Percentiles rank a stretch among this genome's conserved stretches.
These are phyloP conservation scores for Lactifluus piperatus DNA, from an alignment of 768 basidiomycete genomes.

Conservation along the genomic window DNA sequence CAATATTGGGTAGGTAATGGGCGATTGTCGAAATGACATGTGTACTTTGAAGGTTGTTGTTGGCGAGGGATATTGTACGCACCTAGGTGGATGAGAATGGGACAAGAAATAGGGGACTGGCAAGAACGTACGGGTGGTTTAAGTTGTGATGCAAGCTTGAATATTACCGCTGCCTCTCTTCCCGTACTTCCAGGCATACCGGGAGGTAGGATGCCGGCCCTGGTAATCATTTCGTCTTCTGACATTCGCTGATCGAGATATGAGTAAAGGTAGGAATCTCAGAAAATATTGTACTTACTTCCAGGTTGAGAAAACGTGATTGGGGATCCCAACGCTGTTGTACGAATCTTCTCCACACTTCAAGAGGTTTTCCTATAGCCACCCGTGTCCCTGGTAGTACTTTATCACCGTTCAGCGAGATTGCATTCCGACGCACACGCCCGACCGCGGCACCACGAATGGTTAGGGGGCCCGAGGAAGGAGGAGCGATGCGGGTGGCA, in stretches of 20 bases:
- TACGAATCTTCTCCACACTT: slow-evolving; percentile 72
- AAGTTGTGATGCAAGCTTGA: slow-evolving; percentile 76
- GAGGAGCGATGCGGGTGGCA: slow-evolving; percentile 31
- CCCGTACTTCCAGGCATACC: slow-evolving; percentile 53
- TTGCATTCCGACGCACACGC: slow-evolving; percentile 53
- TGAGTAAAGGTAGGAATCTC: background rate
- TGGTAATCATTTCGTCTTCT: slow-evolving; percentile 68
- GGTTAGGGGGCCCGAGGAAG: slow-evolving; percentile 40
- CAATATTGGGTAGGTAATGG: slow-evolving; percentile 70
- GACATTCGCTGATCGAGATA: slow-evolving; percentile 51
- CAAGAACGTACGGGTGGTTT: slow-evolving; percentile 52
- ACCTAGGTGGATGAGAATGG: slow-evolving; percentile 33
- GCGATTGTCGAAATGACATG: slow-evolving; percentile 50
- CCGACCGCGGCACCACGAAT: slow-evolving; percentile 61
- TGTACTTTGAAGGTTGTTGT: slow-evolving; percentile 60
- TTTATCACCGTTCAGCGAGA: slow-evolving; percentile 25
- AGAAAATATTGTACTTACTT: slow-evolving; percentile 42
- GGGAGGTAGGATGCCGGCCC: slow-evolving; percentile 60
- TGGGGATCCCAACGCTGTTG: slow-evolving; percentile 64
- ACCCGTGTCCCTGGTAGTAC: slow-evolving; percentile 19
- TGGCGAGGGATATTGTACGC: slow-evolving; percentile 77
- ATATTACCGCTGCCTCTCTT: slow-evolving; percentile 74
- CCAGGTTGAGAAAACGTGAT: slow-evolving; percentile 66
- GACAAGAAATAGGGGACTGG: background rate
- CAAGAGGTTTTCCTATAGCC: slow-evolving; percentile 36